phyloP scores from a whole-genome alignment of 2,329 filamentous ascomycete genomes.

The Helminthosporium solani region DNA sequence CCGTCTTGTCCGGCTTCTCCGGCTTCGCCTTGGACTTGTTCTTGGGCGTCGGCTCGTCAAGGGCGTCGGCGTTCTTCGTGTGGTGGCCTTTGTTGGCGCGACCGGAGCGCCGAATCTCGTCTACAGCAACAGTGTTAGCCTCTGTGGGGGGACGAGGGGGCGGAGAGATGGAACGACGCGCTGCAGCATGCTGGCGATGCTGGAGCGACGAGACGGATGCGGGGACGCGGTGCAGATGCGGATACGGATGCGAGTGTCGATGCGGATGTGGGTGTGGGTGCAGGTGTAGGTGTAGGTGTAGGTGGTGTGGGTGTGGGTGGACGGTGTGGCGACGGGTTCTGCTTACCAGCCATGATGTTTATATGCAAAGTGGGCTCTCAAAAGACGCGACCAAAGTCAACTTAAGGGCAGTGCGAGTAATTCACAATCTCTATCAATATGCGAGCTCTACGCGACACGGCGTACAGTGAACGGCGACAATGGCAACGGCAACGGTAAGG shows the following conservation, averaged over 20 bases:
- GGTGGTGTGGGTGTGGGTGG: no score
- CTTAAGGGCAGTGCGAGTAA: conserved; percentile 36
- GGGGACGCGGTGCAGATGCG: no score
- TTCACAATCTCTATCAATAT: conserved; percentile 41
- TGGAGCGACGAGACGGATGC: no score
- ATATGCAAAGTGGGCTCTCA: conserved; percentile 31
- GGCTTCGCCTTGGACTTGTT: conserved; percentile 41
- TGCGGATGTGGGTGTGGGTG: no score
- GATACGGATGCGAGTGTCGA: no score
- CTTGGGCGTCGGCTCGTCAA: conserved; percentile 40
- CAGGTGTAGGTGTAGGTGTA: no score
- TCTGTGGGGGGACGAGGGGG: conserved; percentile 5
- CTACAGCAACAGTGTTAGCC: conserved; percentile 46
- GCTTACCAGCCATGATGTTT: conserved; percentile 63
- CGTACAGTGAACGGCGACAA: conserved; percentile 15
- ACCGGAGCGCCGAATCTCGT: conserved; percentile 89
- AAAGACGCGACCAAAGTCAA: conserved; percentile 30
- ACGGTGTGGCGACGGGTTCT: conserved; percentile 32
- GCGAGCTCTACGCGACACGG: conserved; percentile 22
- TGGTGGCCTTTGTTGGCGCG: conserved; percentile 97
- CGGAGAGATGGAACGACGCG: not conserved
- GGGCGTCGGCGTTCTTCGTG: conserved; percentile 74
- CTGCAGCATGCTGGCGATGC: no score
- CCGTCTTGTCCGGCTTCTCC: no score
- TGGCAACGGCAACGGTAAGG: conserved; percentile 12